Base-by-base conservation (phyloP, 2,329 filamentous ascomycete species). In the Neofusicoccum ribis region DNA sequence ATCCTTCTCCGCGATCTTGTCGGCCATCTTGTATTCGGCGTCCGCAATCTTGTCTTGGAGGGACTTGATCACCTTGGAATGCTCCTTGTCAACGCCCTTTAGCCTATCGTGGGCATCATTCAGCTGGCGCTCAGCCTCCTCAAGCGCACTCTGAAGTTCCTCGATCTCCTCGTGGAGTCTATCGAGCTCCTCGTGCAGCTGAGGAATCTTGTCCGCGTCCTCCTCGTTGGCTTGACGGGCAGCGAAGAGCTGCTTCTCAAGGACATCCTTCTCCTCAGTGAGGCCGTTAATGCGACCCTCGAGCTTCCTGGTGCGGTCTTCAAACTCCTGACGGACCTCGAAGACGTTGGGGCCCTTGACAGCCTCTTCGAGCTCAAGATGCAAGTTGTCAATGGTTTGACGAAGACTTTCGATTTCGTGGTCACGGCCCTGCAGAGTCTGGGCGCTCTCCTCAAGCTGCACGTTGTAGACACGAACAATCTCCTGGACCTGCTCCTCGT, bases 271-370 rank as follows among this genome's bases (percentile, higher is more conserved):
- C 63, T 64, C 63, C 41, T 64, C 63, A 20, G 44, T 34, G 27
- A 64, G 51, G n/a, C 50, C 63, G 20, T 46, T 64, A 41, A 64
- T 49, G 50, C 61, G 61, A 37, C 46, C 34, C 17, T 64, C 61
- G 31, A 64, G 61, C 43, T 54, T 54, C 14, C 31, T 54, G 50
- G 46, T 47, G 23, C 61, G 50, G 41, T 64, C 61, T 43, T 64
- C 63, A n/a, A 64, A 64, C 63, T 64, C 61, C 17, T 64, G 61
- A 41, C 61, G 61, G 4, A 64, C 61, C 34, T 64, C 49, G 41
- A 52, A 64, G 41, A 54, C 61, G 51, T 64, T 46, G n/a, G 61
- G 58, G 5, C 58, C 50, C 17, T 64, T 64, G 23, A 37, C 49
- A 27, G 61, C 61, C 50, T 54, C 50, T 12, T 64, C 61, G 9